Evolutionary conservation across 1,139 yeast species (phyloP).

Genomic region (Martiniozyma asiatica): DNA sequence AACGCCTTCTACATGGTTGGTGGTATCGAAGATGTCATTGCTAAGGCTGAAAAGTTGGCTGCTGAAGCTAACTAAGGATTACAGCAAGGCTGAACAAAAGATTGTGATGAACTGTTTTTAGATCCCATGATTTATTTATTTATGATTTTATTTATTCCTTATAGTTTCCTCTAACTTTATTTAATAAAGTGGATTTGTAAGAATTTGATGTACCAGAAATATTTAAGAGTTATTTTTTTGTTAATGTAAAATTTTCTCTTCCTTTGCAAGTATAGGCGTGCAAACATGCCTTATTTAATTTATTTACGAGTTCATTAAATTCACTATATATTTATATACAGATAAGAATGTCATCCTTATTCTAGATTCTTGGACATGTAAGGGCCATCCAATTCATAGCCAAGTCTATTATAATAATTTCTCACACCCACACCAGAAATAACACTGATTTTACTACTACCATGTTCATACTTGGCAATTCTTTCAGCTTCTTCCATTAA

Average conservation of each 20-base stretch:
- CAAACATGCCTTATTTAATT: too few relatives aligned
- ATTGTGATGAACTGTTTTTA: slow-evolving; percentile 4
- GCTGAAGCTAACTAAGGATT: slow-evolving; percentile 62
- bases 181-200: too few relatives aligned
- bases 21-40: slow-evolving; percentile 95
- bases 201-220: too few relatives aligned
- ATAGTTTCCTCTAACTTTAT: slow-evolving; percentile 5
- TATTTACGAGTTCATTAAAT: too few relatives aligned
- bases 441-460: slow-evolving; percentile 81
- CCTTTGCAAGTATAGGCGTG: too few relatives aligned
- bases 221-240: too few relatives aligned
- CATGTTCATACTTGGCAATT: slow-evolving; percentile 91
- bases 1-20: slow-evolving; percentile 99
- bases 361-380: slow-evolving; percentile 73
- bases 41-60: slow-evolving; percentile 98
- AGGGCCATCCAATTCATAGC: slow-evolving; percentile 90
- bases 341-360: too few relatives aligned
- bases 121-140: slow-evolving; percentile 6
- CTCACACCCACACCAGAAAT: slow-evolving; percentile 97
- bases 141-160: slow-evolving; percentile 7
- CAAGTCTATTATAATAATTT: slow-evolving; percentile 84
- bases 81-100: slow-evolving; percentile 3
- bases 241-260: too few relatives aligned
- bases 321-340: too few relatives aligned
- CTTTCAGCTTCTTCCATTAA: slow-evolving; percentile 98